Percentiles rank a stretch among this genome's conserved stretches.
Evolutionary conservation across 306 rosid species (phyloP).

Genomic region (Benincasa hispida): DNA sequence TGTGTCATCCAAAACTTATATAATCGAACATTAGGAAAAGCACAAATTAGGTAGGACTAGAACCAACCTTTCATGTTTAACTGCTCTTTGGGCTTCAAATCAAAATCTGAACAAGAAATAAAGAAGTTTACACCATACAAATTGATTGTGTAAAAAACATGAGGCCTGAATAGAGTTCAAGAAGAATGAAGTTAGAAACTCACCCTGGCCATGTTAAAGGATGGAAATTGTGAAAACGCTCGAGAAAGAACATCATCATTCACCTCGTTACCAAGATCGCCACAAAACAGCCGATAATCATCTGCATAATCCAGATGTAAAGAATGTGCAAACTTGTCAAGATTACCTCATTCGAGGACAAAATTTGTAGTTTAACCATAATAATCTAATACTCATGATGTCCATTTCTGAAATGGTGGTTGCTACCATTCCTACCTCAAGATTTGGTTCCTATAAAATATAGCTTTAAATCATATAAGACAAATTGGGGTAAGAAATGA

Average conservation of each 20-base stretch:
- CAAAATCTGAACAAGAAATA: neutral
- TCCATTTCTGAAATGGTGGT: neutral
- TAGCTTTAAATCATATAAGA: too few relatives aligned
- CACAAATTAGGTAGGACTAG: neutral
- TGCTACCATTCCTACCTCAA: neutral
- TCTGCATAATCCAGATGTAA: constrained; percentile 25
- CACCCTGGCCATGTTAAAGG: constrained; percentile 80
- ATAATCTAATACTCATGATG: neutral
- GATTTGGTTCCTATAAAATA: neutral
- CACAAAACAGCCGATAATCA: constrained; percentile 76
- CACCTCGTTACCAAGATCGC: constrained; percentile 92
- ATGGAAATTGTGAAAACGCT: constrained; percentile 75
- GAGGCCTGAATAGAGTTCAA: neutral
- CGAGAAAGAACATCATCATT: constrained; percentile 83
- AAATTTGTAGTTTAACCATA: too few relatives aligned
- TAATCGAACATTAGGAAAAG: too few relatives aligned
- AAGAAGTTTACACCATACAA: constrained; percentile 18
- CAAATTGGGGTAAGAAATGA: neutral
- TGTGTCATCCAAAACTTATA: neutral
- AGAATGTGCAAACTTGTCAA: neutral
- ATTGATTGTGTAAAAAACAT: neutral
- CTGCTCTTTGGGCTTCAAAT: neutral
- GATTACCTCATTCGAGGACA: too few relatives aligned
- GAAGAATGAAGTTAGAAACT: constrained; percentile 13
- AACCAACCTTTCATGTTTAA: neutral